Evolutionary conservation across 352 stramenopile species (phyloP).

Genomic region (Pythium plurisporium): DNA sequence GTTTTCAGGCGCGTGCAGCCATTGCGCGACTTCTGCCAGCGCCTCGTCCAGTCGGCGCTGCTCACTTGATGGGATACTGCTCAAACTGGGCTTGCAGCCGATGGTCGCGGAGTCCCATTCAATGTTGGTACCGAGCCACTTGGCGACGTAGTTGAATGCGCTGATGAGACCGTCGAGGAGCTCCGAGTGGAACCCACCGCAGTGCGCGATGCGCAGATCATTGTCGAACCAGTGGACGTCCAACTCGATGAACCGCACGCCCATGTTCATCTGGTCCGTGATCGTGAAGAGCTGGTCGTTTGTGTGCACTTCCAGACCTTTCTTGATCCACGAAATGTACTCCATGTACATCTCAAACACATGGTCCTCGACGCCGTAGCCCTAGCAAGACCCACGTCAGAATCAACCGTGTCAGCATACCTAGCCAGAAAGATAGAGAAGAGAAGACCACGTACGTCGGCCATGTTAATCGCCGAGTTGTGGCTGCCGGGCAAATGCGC

Average conservation of each 20-base stretch:
- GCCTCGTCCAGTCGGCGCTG: conserved; percentile 28
- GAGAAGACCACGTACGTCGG: no score
- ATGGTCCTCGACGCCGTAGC: conserved; percentile 62
- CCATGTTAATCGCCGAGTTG: conserved; percentile 56
- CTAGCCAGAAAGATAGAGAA: no score
- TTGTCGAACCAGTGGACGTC: conserved; percentile 64
- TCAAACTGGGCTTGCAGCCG: conserved; percentile 58
- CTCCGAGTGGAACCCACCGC: conserved; percentile 32
- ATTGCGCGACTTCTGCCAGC: conserved; percentile 43
- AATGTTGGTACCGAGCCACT: conserved; percentile 52
- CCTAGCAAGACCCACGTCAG: no score
- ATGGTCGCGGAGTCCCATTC: conserved; percentile 69
- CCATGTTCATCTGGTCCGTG: conserved; percentile 50
- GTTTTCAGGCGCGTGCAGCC: conserved; percentile 36
- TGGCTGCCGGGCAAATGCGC: conserved; percentile 47
- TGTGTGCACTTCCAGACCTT: conserved; percentile 48
- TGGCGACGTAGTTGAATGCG: conserved; percentile 35
- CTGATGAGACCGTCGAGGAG: conserved; percentile 61
- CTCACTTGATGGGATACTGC: conserved; percentile 44
- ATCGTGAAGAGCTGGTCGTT: conserved; percentile 65
- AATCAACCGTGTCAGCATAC: no score
- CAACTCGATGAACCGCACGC: conserved; percentile 56
- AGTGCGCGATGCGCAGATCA: conserved; percentile 56
- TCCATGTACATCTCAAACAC: conserved; percentile 60
- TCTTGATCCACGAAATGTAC: conserved; percentile 57